phyloP scores from a whole-genome alignment of 306 rosid genomes.

The Dryas octopetala region DNA sequence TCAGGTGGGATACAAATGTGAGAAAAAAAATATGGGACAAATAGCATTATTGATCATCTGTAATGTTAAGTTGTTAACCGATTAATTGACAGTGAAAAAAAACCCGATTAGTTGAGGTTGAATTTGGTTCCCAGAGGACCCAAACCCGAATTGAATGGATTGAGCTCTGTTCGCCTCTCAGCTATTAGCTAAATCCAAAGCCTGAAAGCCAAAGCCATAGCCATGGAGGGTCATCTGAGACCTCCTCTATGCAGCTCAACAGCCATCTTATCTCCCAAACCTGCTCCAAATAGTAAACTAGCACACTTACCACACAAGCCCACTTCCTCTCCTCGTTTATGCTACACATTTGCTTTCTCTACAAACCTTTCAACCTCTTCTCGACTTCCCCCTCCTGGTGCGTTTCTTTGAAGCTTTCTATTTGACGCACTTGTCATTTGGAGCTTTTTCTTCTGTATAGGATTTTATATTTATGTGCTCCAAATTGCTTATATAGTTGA shows the following conservation, averaged over 20 bases:
- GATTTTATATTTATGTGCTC: not conserved
- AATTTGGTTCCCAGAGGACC: too few relatives aligned
- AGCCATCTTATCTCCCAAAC: slow-evolving; percentile 22
- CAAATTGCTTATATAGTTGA: not conserved
- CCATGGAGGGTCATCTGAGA: slow-evolving; percentile 51
- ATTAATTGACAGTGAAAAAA: too few relatives aligned
- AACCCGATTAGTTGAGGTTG: too few relatives aligned
- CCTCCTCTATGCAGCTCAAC: slow-evolving; percentile 42
- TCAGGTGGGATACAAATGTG: too few relatives aligned
- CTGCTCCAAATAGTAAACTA: slow-evolving; percentile 19
- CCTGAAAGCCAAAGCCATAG: not conserved
- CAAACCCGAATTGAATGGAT: too few relatives aligned
- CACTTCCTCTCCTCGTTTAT: slow-evolving; percentile 1
- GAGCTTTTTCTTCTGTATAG: not conserved
- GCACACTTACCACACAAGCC: slow-evolving; percentile 22
- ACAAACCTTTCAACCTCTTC: slow-evolving; percentile 26
- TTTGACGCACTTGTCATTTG: not conserved
- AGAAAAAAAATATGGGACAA: too few relatives aligned
- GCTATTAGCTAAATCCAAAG: not conserved
- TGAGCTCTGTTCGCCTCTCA: not conserved
- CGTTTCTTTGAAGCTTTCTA: slow-evolving; percentile 8
- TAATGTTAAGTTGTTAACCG: too few relatives aligned
- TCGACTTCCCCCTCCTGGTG: slow-evolving; percentile 38
- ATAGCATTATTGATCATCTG: too few relatives aligned
- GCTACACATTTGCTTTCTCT: slow-evolving; percentile 29